These are phyloP conservation scores for Cucurbita argyrosperma DNA, from an alignment of 306 rosid genomes.

Conservation along the genomic window DNA sequence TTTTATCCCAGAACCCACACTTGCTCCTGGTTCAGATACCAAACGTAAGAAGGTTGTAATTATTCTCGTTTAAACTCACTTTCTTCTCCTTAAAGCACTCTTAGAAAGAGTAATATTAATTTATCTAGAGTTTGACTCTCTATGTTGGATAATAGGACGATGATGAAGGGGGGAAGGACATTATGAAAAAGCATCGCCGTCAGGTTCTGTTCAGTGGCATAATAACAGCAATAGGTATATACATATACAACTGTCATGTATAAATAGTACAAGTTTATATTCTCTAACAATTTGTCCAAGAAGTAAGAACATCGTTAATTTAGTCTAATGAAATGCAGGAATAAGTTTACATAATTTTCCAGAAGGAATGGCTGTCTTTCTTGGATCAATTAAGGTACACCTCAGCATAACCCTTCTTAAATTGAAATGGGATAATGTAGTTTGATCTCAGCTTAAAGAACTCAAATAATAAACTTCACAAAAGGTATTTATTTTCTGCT, in stretches of 20 bases:
- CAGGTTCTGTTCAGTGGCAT: slow-evolving; percentile 88
- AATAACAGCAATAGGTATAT: slow-evolving; percentile 72
- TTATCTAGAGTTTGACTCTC: slow-evolving; percentile 15
- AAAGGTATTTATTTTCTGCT: not conserved
- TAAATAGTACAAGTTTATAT: not conserved
- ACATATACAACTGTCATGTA: not conserved
- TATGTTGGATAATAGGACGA: slow-evolving; percentile 45
- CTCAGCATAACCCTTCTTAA: not conserved
- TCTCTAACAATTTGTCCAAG: not conserved
- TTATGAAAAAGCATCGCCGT: slow-evolving; percentile 76
- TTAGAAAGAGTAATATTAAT: not conserved
- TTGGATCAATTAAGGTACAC: slow-evolving; percentile 88
- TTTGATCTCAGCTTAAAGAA: not conserved
- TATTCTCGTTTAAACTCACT: not conserved
- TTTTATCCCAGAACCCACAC: slow-evolving; percentile 82
- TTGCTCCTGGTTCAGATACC: slow-evolving; percentile 45
- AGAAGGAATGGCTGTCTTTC: slow-evolving; percentile 99
- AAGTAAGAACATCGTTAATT: not conserved
- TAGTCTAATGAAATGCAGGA: slow-evolving; percentile 34
- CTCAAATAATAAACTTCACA: not conserved
- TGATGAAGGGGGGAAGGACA: slow-evolving; percentile 80
- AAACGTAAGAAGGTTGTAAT: slow-evolving; percentile 51
- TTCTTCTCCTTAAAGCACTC: not conserved
- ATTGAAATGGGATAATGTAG: not conserved
- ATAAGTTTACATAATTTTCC: slow-evolving; percentile 98